These are phyloP conservation scores for Solanum raphanifolium DNA, from an alignment of 257 asterid genomes.

Conservation along the genomic window DNA sequence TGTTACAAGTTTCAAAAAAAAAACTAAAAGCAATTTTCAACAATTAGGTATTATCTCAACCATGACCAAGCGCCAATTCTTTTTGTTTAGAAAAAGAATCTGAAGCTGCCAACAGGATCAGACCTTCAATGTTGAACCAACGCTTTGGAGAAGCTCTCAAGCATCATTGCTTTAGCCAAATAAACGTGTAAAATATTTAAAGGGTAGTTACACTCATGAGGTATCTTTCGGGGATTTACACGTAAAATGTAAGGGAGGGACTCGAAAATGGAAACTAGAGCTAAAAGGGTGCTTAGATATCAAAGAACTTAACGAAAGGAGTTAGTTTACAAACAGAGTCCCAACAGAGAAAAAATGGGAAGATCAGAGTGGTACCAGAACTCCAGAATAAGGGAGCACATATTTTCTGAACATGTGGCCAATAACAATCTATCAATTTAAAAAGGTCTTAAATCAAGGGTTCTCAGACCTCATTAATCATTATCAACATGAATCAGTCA, in stretches of 20 bases:
- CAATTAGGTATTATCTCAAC: neutral
- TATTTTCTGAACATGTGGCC: neutral
- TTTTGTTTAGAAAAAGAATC: neutral
- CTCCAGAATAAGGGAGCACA: neutral
- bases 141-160: neutral
- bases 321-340: neutral
- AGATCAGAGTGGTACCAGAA: neutral
- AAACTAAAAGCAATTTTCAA: neutral
- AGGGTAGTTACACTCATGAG: neutral
- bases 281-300: neutral
- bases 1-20: no score
- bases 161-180: neutral
- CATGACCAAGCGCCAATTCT: neutral
- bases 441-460: neutral
- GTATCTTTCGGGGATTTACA: neutral
- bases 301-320: neutral
- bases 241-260: neutral
- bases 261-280: neutral
- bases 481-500: neutral
- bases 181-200: neutral
- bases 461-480: neutral
- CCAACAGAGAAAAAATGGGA: neutral
- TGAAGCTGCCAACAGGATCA: neutral
- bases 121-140: neutral
- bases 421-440: neutral